A percentile compares a stretch with the other conserved stretches of the same genome.
phyloP scores from a whole-genome alignment of 2,329 filamentous ascomycete genomes.

The Didymella segeticola region DNA sequence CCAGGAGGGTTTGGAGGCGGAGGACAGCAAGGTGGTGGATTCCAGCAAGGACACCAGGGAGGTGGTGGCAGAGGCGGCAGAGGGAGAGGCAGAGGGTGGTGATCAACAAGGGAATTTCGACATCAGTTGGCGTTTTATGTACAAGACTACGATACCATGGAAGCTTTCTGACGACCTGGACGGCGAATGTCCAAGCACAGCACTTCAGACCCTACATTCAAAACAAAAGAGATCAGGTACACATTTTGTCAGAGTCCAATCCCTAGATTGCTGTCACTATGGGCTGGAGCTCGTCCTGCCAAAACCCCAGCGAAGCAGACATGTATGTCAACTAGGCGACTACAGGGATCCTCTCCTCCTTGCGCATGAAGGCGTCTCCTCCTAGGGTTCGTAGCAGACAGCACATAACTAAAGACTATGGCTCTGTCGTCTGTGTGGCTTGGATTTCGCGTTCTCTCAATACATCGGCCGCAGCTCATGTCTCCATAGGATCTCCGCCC shows the following conservation, averaged over 20 bases:
- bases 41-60: slow-evolving; percentile 40
- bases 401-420: background rate
- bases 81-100: slow-evolving; percentile 35
- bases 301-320: background rate
- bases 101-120: background rate
- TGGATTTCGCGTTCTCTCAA: background rate
- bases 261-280: background rate
- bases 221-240: too few relatives aligned
- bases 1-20: slow-evolving; percentile 24
- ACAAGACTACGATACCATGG: slow-evolving; percentile 25
- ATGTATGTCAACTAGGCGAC: too few relatives aligned
- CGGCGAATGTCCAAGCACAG: background rate
- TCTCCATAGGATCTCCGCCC: slow-evolving; percentile 39
- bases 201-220: background rate
- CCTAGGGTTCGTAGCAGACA: background rate
- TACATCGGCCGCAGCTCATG: slow-evolving; percentile 14
- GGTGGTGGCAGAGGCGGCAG: slow-evolving; percentile 30
- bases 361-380: too few relatives aligned
- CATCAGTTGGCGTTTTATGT: slow-evolving; percentile 28
- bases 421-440: background rate
- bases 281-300: background rate
- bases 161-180: slow-evolving; percentile 13
- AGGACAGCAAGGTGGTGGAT: slow-evolving; percentile 35
- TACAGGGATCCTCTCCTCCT: too few relatives aligned
- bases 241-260: background rate